Evolutionary conservation across 495 filamentous ascomycete species (phyloP).

Genomic region (Penicillium paradoxum): DNA sequence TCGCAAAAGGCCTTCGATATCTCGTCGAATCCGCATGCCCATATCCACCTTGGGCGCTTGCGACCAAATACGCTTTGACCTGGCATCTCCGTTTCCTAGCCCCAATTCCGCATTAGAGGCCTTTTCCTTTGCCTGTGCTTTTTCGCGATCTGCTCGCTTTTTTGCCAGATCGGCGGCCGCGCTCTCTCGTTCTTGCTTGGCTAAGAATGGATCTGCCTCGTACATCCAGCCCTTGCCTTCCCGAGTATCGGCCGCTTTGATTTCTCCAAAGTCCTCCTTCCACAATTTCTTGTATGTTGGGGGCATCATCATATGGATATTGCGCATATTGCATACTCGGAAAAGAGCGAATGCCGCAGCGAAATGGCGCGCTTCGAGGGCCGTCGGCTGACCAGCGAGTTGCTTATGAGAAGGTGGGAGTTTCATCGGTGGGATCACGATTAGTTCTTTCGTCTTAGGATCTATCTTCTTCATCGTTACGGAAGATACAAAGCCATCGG

Average conservation of each 20-base stretch:
- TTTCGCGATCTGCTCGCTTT: conserved; percentile 59
- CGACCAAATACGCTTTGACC: conserved; percentile 66
- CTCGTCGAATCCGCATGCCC: conserved; percentile 67
- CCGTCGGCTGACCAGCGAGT: conserved; percentile 61
- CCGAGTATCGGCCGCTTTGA: conserved; percentile 72
- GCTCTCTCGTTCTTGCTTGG: conserved; percentile 71
- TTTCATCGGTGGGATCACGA: conserved; percentile 71
- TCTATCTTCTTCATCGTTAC: conserved; percentile 76
- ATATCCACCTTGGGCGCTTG: conserved; percentile 87
- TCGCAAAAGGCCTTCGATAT: conserved; percentile 74
- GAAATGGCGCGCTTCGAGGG: conserved; percentile 87
- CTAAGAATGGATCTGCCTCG: conserved; percentile 87
- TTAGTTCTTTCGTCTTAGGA: conserved; percentile 73
- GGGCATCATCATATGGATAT: conserved; percentile 90
- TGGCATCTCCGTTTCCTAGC: conserved; percentile 28
- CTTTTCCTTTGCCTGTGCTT: conserved; percentile 56
- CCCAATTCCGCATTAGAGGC: conserved; percentile 46
- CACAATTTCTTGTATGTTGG: conserved; percentile 81
- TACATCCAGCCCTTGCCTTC: conserved; percentile 87
- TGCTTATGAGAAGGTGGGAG: conserved; percentile 69
- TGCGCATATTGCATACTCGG: conserved; percentile 88
- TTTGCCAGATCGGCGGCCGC: conserved; percentile 66
- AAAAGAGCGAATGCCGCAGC: conserved; percentile 87
- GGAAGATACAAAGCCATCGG: conserved; percentile 66
- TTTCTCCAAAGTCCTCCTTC: conserved; percentile 74